Evolutionary conservation across 2,329 filamentous ascomycete genomes (phyloP).

Genomic region (Ceratocystis eucalypticola): DNA sequence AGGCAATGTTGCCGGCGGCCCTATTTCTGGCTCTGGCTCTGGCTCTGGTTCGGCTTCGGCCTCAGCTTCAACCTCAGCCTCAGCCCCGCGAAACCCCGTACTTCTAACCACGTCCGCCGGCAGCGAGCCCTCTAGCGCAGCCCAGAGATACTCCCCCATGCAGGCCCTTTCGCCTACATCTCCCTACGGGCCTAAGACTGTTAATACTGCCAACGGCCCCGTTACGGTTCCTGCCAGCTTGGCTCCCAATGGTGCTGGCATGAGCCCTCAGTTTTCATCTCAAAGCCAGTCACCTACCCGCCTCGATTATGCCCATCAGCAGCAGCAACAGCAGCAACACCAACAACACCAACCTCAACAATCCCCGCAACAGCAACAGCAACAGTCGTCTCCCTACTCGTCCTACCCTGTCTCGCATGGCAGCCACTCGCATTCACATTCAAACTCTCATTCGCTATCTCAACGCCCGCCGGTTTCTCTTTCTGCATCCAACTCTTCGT

Average conservation of each 20-base stretch:
- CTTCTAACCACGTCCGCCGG: constrained; percentile 24
- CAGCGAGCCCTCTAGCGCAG: constrained; percentile 62
- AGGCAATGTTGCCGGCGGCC: constrained; percentile 29
- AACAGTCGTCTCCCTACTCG: constrained; percentile 5
- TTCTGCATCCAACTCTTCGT: constrained; percentile 40
- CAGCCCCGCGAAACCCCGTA: constrained; percentile 41
- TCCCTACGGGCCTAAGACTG: constrained; percentile 56
- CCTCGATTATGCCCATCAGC: constrained; percentile 41
- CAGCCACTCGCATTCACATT: constrained; percentile 27
- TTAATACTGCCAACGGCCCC: constrained; percentile 48
- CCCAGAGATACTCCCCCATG: constrained; percentile 93
- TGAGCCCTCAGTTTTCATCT: constrained; percentile 46
- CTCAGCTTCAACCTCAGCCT: constrained; percentile 42
- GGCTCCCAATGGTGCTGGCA: constrained; percentile 64
- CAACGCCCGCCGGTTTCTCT: constrained; percentile 61
- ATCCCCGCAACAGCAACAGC: constrained; percentile 4
- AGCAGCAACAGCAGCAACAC: constrained; percentile 17
- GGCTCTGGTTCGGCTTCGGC: constrained; percentile 21
- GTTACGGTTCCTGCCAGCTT: constrained; percentile 73
- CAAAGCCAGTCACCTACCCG: constrained; percentile 69
- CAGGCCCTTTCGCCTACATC: constrained; percentile 70
- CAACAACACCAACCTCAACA: constrained; percentile 16
- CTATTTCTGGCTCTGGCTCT: constrained; percentile 22
- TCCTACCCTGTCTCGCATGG: constrained; percentile 8
- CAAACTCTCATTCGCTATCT: constrained; percentile 20